Percentiles rank a stretch among this genome's conserved stretches.
Conservation (phyloP, 257 asterid species). For the Pogostemon cablin region DNA sequence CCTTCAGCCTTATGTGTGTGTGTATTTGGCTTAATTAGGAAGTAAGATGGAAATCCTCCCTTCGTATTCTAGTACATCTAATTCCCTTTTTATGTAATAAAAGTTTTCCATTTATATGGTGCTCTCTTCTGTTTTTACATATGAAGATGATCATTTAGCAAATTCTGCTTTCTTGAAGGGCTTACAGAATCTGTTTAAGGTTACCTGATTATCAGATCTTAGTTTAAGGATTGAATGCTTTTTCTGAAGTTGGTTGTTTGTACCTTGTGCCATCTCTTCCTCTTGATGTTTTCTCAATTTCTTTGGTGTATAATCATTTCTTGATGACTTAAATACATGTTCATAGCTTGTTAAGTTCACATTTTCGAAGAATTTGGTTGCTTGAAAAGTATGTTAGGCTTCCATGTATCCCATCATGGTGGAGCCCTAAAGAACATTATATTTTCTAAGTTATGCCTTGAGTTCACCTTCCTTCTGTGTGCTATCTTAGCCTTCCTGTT, state of each 20-base stretch:
- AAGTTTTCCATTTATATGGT: background rate
- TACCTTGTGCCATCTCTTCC: background rate
- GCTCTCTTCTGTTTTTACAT: background rate
- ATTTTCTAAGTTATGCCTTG: background rate
- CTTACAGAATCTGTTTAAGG: background rate
- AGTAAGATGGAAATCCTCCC: background rate
- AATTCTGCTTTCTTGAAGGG: conserved; percentile 1
- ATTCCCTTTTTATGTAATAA: background rate
- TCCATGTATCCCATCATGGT: background rate
- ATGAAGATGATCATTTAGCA: no score
- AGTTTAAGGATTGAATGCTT: background rate
- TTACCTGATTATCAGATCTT: background rate
- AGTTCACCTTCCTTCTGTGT: background rate
- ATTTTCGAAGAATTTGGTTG: conserved; percentile 20
- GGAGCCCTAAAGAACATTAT: background rate
- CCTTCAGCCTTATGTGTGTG: background rate
- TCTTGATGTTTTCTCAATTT: background rate
- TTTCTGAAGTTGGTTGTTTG: conserved; percentile 3
- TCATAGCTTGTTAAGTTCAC: conserved; percentile 4
- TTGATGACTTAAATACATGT: background rate
- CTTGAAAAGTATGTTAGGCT: background rate
- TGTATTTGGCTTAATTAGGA: background rate
- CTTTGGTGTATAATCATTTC: background rate
- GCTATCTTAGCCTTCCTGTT: background rate
- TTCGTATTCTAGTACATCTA: background rate